Conservation (phyloP, 2,329 filamentous ascomycete genomes). For the Coleophoma cylindrospora region DNA sequence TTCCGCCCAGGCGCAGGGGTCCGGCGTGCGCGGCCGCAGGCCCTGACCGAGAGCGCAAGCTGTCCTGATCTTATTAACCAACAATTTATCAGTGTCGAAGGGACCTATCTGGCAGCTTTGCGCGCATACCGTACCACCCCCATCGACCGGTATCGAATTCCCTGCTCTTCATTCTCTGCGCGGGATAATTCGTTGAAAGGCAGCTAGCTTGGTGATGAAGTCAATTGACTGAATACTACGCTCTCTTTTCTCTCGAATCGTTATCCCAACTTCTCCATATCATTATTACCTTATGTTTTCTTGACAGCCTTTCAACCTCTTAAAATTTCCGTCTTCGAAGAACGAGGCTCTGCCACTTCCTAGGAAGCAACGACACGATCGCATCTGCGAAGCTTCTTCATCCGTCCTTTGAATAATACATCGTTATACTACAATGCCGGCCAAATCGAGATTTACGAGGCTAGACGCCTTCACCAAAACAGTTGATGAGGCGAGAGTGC, state of each 20-base stretch:
- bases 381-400: background rate
- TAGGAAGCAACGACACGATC: too few relatives aligned
- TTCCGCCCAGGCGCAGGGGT: too few relatives aligned
- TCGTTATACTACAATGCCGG: slow-evolving; percentile 56
- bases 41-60: background rate
- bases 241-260: too few relatives aligned
- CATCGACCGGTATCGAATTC: background rate
- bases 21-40: background rate
- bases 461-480: slow-evolving; percentile 99
- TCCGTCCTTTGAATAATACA: background rate
- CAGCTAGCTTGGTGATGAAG: background rate
- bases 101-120: too few relatives aligned
- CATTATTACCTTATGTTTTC: background rate
- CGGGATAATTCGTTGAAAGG: background rate
- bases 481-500: slow-evolving; percentile 93
- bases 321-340: too few relatives aligned
- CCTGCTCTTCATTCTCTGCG: background rate
- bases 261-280: too few relatives aligned
- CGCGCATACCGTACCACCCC: too few relatives aligned
- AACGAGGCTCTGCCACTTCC: too few relatives aligned
- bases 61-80: background rate
- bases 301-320: background rate
- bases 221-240: background rate
- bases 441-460: slow-evolving; percentile 90
- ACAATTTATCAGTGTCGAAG: too few relatives aligned